These are phyloP conservation scores for Fusarium cyanostomum DNA, from an alignment of 2,329 filamentous ascomycete species.

Conservation along the genomic window DNA sequence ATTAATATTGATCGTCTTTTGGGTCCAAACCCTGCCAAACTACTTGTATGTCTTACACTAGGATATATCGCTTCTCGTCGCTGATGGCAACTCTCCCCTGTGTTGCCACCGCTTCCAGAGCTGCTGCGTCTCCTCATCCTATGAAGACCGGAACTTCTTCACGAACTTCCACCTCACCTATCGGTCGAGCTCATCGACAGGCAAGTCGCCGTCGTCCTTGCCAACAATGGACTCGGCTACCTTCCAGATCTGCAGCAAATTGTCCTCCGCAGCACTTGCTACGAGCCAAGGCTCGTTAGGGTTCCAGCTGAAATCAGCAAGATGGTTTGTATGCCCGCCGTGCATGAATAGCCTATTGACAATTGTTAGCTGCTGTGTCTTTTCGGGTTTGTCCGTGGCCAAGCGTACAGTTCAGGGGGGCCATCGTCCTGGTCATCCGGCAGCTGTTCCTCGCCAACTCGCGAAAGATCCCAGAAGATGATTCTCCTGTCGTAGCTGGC, in stretches of 20 bases:
- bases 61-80: constrained; percentile 32
- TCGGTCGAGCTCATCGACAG: constrained; percentile 79
- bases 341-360: constrained; percentile 88
- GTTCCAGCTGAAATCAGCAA: constrained; percentile 99
- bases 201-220: constrained; percentile 78
- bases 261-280: constrained; percentile 95
- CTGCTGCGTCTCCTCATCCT: constrained; percentile 44
- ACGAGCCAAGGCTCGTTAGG: constrained; percentile 96
- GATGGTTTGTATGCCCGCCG: constrained; percentile 94
- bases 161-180: constrained; percentile 54
- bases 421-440: constrained; percentile 96
- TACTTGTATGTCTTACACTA: constrained; percentile 18
- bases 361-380: constrained; percentile 33
- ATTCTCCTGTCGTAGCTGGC: constrained; percentile 93
- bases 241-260: constrained; percentile 94
- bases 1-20: constrained; percentile 6
- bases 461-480: constrained; percentile 95
- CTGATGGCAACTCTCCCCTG: constrained; percentile 13
- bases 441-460: constrained; percentile 91
- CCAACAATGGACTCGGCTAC: constrained; percentile 84
- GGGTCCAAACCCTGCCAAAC: background rate
- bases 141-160: constrained; percentile 44
- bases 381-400: no score
- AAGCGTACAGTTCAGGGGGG: constrained; percentile 86
- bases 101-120: constrained; percentile 36